A percentile compares a stretch with the other conserved stretches of the same genome.
Evolutionary conservation across 1,284 basidiomycete genomes (phyloP).

Genomic region (Phellopilus nigrolimitatus): DNA sequence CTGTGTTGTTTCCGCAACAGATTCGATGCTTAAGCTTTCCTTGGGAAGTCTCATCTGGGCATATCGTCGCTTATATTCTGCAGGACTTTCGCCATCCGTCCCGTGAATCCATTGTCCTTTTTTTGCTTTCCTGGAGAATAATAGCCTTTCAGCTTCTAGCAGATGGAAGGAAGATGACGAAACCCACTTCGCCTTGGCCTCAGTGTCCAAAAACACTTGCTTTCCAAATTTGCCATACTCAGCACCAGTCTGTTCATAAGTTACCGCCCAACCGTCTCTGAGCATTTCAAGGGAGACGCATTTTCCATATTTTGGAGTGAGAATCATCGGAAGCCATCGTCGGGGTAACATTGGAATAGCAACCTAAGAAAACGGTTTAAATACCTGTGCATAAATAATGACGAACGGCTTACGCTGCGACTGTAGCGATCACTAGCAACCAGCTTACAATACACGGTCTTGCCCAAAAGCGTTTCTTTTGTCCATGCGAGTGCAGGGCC

Average conservation of each 20-base stretch:
- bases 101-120: constrained; percentile 73
- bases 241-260: constrained; percentile 73
- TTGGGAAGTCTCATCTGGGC: neutral
- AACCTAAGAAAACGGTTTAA: constrained; percentile 45
- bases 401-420: constrained; percentile 56
- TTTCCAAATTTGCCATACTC: constrained; percentile 71
- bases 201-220: constrained; percentile 53
- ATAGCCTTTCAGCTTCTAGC: constrained; percentile 8
- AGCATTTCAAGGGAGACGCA: constrained; percentile 76
- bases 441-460: constrained; percentile 63
- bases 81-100: constrained; percentile 57
- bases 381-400: neutral
- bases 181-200: constrained; percentile 65
- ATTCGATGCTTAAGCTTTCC: too few relatives aligned
- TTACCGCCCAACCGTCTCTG: constrained; percentile 65
- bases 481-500: constrained; percentile 74
- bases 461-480: constrained; percentile 49
- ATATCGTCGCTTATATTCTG: constrained; percentile 74
- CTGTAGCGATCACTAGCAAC: constrained; percentile 76
- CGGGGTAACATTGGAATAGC: constrained; percentile 50
- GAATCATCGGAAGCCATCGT: constrained; percentile 42
- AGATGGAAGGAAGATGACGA: neutral
- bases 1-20: too few relatives aligned
- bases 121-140: constrained; percentile 47
- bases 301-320: constrained; percentile 39